Percentiles rank a stretch among this genome's conserved stretches.
Evolutionary conservation across 2,329 filamentous ascomycete species (phyloP).

Genomic region (Penicillium sp.): DNA sequence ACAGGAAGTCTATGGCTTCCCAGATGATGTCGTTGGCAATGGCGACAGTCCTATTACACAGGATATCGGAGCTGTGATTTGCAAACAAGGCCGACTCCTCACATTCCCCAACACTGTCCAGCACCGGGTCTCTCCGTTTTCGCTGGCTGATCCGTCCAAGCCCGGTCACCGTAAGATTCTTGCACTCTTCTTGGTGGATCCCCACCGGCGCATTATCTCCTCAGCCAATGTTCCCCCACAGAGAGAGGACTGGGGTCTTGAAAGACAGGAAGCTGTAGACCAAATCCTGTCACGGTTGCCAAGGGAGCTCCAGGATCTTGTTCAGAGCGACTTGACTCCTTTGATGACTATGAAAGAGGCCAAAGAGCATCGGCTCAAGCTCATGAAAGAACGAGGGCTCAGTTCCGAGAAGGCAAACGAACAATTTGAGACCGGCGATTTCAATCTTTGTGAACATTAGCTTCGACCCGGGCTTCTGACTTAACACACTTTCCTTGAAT

Average conservation of each 20-base stretch:
- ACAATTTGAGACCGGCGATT: slow-evolving; percentile 6
- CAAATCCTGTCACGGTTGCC: slow-evolving; percentile 3
- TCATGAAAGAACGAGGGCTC: slow-evolving; percentile 19
- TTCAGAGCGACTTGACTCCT: slow-evolving; percentile 26
- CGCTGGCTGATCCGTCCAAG: slow-evolving; percentile 51
- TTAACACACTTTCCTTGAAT: no score
- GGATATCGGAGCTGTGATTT: slow-evolving; percentile 15
- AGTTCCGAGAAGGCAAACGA: slow-evolving; percentile 1
- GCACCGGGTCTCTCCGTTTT: slow-evolving; percentile 55
- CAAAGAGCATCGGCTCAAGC: slow-evolving; percentile 33
- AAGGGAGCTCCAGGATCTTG: slow-evolving; percentile 24
- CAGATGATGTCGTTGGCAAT: slow-evolving; percentile 21
- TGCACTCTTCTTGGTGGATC: slow-evolving; percentile 62
- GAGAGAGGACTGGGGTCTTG: slow-evolving; percentile 30
- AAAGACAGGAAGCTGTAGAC: background rate
- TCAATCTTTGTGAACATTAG: slow-evolving; percentile 19
- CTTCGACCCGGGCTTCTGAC: no score
- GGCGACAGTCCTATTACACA: slow-evolving; percentile 13
- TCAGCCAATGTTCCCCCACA: slow-evolving; percentile 57
- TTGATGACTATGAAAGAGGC: slow-evolving; percentile 41
- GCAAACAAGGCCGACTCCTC: slow-evolving; percentile 12
- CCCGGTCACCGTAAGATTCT: slow-evolving; percentile 61
- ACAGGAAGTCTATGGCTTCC: slow-evolving; percentile 15
- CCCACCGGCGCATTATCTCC: slow-evolving; percentile 53
- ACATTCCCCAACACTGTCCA: slow-evolving; percentile 44